phyloP scores from a whole-genome alignment of 345 rosid species.

The Jatropha curcas region DNA sequence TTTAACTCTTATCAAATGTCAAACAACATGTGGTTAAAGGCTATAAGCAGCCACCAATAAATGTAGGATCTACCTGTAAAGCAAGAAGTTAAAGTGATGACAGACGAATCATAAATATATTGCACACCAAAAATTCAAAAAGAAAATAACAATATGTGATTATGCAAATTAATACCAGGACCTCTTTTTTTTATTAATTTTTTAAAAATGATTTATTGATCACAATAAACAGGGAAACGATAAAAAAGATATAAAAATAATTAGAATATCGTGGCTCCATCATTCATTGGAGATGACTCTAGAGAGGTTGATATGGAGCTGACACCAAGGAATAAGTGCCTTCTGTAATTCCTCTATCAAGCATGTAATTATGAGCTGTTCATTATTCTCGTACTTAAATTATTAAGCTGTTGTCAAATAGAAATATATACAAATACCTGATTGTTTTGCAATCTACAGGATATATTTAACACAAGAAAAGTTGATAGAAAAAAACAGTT shows the following conservation, averaged over 20 bases:
- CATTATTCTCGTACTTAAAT: neutral
- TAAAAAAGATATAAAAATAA: neutral
- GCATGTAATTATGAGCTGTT: neutral
- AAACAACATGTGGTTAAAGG: neutral
- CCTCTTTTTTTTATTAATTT: too few species aligned
- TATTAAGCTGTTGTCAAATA: neutral
- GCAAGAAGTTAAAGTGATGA: neutral
- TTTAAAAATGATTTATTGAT: too few species aligned
- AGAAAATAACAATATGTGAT: neutral
- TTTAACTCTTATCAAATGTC: neutral
- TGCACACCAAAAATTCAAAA: too few species aligned
- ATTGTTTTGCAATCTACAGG: neutral
- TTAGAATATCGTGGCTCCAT: neutral
- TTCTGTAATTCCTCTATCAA: constrained; percentile 4
- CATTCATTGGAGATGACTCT: constrained; percentile 10
- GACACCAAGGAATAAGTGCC: constrained; percentile 12
- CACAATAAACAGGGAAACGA: neutral
- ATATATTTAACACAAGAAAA: too few species aligned
- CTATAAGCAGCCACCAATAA: neutral
- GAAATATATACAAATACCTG: too few species aligned
- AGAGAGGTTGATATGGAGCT: neutral
- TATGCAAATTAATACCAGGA: neutral
- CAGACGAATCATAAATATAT: too few species aligned
- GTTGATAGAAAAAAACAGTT: too few species aligned
- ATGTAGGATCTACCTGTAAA: neutral